Conservation (phyloP, 1,284 basidiomycete species). For the Austroboletus niveus region DNA sequence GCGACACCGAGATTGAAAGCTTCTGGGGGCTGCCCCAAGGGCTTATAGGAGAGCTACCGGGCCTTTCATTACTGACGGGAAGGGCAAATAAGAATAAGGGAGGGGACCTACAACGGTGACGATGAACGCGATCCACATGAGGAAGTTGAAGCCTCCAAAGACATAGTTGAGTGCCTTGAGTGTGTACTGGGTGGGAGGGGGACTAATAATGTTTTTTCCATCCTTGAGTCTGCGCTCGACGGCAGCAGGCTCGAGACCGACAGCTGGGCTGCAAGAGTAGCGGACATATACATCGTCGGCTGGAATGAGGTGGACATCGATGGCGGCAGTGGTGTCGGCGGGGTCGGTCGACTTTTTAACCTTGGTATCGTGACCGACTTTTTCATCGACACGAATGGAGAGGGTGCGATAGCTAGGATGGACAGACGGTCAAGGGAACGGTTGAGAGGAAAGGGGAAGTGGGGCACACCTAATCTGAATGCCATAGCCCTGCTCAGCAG, state of each 20-base stretch:
- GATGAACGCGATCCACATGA: conserved; percentile 53
- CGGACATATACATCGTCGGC: conserved; percentile 43
- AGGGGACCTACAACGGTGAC: conserved; percentile 36
- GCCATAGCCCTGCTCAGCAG: conserved; percentile 23
- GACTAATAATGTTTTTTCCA: conserved; percentile 49
- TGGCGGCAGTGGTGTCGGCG: conserved; percentile 39
- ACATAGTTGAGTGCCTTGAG: conserved; percentile 50
- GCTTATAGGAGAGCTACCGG: conserved; percentile 44
- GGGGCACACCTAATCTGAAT: conserved; percentile 30
- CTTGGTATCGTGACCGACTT: background rate
- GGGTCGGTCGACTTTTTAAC: conserved; percentile 28
- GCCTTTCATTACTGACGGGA: background rate
- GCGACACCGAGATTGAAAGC: conserved; percentile 65
- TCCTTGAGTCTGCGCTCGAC: conserved; percentile 41
- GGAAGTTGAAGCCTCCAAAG: conserved; percentile 53
- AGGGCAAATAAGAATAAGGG: conserved; percentile 12
- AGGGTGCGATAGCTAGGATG: conserved; percentile 39
- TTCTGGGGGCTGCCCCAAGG: conserved; percentile 47
- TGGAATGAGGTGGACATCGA: conserved; percentile 47
- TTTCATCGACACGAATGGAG: conserved; percentile 41
- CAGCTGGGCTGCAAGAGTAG: conserved; percentile 40
- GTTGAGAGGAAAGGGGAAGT: background rate
- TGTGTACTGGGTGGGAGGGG: conserved; percentile 46
- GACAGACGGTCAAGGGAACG: background rate
- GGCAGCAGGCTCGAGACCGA: conserved; percentile 45